phyloP scores from a whole-genome alignment of 2,329 filamentous ascomycete genomes.

The Diaporthe australafricana region DNA sequence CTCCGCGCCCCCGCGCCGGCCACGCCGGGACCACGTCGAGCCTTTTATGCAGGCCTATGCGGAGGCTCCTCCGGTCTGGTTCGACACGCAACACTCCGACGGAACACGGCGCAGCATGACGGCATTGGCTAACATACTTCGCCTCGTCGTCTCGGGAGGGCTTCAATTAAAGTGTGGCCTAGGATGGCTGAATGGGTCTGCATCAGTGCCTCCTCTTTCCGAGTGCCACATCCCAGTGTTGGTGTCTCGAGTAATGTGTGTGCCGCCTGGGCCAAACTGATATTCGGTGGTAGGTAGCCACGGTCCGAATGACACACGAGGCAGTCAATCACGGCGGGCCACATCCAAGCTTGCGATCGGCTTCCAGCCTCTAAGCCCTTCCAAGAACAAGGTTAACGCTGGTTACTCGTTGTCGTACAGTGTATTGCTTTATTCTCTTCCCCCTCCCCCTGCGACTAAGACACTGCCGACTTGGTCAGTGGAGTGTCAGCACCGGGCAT shows the following conservation, averaged over 20 bases:
- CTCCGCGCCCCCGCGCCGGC: not conserved
- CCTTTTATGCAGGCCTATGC: constrained; percentile 14
- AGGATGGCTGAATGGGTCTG: not conserved
- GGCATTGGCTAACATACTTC: constrained; percentile 8
- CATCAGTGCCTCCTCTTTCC: constrained; percentile 1
- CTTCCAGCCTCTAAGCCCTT: constrained; percentile 1
- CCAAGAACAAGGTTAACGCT: constrained; percentile 21
- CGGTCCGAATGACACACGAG: constrained; percentile 11
- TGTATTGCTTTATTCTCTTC: not conserved
- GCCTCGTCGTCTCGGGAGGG: constrained; percentile 31
- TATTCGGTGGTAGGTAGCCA: not conserved
- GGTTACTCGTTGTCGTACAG: not conserved
- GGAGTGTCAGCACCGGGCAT: not conserved
- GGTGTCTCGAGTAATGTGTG: constrained; percentile 22
- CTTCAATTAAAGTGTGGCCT: constrained; percentile 17
- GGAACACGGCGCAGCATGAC: constrained; percentile 9
- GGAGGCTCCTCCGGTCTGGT: not conserved
- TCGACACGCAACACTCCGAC: constrained; percentile 6
- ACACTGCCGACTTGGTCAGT: not conserved
- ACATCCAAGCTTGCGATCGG: not conserved
- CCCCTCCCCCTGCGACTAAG: not conserved
- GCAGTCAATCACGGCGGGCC: constrained; percentile 1
- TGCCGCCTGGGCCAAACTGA: constrained; percentile 4
- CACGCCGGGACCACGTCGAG: constrained; percentile 11
- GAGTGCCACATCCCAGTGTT: constrained; percentile 14